phyloP scores from a whole-genome alignment of 2,329 filamentous ascomycete species.

The Boeremia exigua region DNA sequence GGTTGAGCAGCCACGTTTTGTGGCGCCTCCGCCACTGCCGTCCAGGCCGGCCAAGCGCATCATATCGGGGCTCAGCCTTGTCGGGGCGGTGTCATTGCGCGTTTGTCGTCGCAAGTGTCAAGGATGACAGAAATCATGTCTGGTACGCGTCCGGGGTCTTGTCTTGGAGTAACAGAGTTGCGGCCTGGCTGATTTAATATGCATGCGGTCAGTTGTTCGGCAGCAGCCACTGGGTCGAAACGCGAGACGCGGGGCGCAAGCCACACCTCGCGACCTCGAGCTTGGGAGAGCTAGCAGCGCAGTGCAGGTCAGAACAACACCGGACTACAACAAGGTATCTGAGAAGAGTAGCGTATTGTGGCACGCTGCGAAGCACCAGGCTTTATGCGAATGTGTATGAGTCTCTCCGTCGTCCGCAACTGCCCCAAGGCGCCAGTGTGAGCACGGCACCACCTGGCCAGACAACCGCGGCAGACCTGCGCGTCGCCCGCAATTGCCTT shows the following conservation, averaged over 20 bases:
- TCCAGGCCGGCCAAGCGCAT: slow-evolving; percentile 30
- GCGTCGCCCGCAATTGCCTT: slow-evolving; percentile 7
- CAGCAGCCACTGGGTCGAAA: slow-evolving; percentile 7
- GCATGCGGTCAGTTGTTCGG: slow-evolving; percentile 17
- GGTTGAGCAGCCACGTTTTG: slow-evolving; percentile 39
- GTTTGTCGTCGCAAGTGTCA: slow-evolving; percentile 32
- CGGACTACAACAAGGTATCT: background rate
- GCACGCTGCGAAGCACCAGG: background rate
- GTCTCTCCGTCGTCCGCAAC: slow-evolving; percentile 20
- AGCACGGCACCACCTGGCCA: slow-evolving; percentile 22
- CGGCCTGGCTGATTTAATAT: slow-evolving; percentile 2
- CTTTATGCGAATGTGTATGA: slow-evolving; percentile 1
- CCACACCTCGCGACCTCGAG: slow-evolving; percentile 11
- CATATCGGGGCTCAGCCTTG: slow-evolving; percentile 40
- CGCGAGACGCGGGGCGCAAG: slow-evolving; percentile 17
- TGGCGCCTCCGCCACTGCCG: slow-evolving; percentile 35
- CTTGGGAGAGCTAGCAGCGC: slow-evolving; percentile 7
- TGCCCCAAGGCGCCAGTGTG: slow-evolving; percentile 19
- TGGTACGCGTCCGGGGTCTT: slow-evolving; percentile 2
- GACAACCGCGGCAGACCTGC: slow-evolving; percentile 18
- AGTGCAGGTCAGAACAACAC: slow-evolving; percentile 2
- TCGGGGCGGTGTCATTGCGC: slow-evolving; percentile 39
- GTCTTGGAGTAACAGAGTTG: slow-evolving; percentile 5
- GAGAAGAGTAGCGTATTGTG: background rate
- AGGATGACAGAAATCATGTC: slow-evolving; percentile 11